A percentile compares a stretch with the other conserved stretches of the same genome.
phyloP scores from a whole-genome alignment of 108 stramenopile species.

The Conticribra guillardii region DNA sequence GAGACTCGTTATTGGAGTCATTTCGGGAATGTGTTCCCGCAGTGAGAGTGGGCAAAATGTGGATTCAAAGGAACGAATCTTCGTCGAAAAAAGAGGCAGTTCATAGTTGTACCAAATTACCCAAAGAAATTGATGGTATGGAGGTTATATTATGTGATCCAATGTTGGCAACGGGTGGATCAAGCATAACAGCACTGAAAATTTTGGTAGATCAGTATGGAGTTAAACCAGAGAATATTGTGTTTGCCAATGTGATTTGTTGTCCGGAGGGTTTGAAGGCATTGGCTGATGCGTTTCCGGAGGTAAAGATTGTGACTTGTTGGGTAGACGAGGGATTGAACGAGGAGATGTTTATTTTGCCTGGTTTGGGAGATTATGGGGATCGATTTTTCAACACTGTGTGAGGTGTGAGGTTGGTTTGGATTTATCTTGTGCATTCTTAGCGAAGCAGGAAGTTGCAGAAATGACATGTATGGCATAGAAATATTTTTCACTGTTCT shows the following conservation, averaged over 20 bases:
- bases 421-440: no score
- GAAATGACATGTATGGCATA: no score
- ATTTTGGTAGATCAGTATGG: conserved; percentile 62
- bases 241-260: conserved; percentile 96
- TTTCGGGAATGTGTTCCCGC: conserved; percentile 83
- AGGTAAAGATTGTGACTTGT: conserved; percentile 87
- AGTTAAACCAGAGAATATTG: conserved; percentile 71
- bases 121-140: conserved; percentile 72
- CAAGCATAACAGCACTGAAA: conserved; percentile 83
- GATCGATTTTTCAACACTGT: conserved; percentile 93
- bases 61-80: conserved; percentile 97
- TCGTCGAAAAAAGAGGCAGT: conserved; percentile 80
- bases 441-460: no score
- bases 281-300: conserved; percentile 61
- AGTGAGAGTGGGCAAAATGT: conserved; percentile 89
- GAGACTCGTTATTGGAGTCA: conserved; percentile 89
- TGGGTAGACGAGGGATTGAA: conserved; percentile 92
- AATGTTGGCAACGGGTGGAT: conserved; percentile 99
- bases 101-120: conserved; percentile 94
- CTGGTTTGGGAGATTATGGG: conserved; percentile 98
- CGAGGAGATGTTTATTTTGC: conserved; percentile 95
- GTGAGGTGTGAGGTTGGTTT: no score
- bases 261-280: conserved; percentile 93
- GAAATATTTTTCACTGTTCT: no score
- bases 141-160: conserved; percentile 94